phyloP scores from a whole-genome alignment of 345 rosid genomes.

The Corchorus capsularis region DNA sequence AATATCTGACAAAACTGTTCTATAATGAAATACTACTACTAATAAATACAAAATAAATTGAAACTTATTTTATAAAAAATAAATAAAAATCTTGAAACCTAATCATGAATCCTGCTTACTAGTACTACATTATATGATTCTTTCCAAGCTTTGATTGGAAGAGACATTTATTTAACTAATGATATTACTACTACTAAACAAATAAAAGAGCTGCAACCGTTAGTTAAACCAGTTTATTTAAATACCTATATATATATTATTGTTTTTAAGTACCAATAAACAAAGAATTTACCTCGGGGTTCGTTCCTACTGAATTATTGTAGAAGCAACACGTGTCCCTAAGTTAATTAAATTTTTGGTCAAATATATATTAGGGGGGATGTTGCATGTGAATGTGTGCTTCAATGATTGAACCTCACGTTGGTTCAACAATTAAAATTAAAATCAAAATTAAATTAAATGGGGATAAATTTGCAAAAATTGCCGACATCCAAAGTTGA shows the following conservation, averaged over 20 bases:
- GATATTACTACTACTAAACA: no score
- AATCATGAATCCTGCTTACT: conserved; percentile 4
- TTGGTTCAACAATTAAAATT: not conserved
- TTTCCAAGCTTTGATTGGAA: conserved; percentile 4
- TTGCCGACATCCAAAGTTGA: not conserved
- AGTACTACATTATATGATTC: not conserved
- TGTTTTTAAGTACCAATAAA: not conserved
- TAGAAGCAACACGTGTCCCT: not conserved
- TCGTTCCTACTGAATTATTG: conserved; percentile 1
- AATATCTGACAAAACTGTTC: not conserved
- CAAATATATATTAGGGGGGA: not conserved
- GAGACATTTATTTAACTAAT: not conserved
- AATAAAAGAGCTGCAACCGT: not conserved
- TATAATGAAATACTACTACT: not conserved
- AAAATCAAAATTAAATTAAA: not conserved
- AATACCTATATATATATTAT: not conserved
- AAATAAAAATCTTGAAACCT: not conserved
- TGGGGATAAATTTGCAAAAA: no score
- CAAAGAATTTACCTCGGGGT: conserved; percentile 6
- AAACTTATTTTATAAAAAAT: not conserved
- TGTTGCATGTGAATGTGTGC: conserved; percentile 11
- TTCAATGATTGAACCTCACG: conserved; percentile 5
- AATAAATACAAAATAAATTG: not conserved
- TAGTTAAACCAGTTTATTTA: not conserved
- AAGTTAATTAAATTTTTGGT: not conserved